phyloP scores from a whole-genome alignment of 495 filamentous ascomycete genomes.

The Chlorociboria aeruginascens region DNA sequence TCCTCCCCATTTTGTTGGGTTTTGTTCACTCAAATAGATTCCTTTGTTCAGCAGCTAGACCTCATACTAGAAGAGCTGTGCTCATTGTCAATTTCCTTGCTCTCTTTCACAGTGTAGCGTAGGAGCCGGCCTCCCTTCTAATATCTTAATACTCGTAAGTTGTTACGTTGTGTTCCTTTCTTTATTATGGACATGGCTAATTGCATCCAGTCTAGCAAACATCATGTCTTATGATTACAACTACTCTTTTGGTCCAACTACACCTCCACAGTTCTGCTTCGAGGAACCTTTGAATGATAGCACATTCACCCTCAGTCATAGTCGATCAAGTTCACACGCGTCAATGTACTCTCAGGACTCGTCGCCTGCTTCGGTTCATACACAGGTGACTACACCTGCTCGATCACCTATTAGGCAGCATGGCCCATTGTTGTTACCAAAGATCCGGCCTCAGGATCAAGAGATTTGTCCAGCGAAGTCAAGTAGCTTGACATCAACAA shows the following conservation, averaged over 20 bases:
- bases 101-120: constrained; percentile 13
- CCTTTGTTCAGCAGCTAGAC: constrained; percentile 14
- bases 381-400: constrained; percentile 58
- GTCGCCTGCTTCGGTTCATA: constrained; percentile 56
- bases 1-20: constrained; percentile 16
- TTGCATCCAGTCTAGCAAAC: constrained; percentile 18
- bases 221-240: constrained; percentile 46
- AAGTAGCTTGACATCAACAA: neutral
- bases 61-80: constrained; percentile 19
- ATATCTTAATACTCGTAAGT: constrained; percentile 8
- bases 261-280: constrained; percentile 20
- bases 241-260: constrained; percentile 42
- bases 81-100: constrained; percentile 24
- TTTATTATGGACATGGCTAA: constrained; percentile 12
- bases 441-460: constrained; percentile 79
- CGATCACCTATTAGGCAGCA: constrained; percentile 64
- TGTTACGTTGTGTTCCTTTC: no score
- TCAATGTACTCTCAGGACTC: constrained; percentile 53
- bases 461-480: constrained; percentile 32
- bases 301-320: constrained; percentile 12
- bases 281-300: constrained; percentile 31
- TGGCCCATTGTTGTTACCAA: constrained; percentile 74
- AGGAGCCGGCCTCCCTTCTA: constrained; percentile 31
- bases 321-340: constrained; percentile 35
- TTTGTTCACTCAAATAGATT: constrained; percentile 16